Evolutionary conservation across 441 rosid genomes (phyloP), one percentile per base, ranked within the genome.

Genomic region (Sinapis alba): DNA sequence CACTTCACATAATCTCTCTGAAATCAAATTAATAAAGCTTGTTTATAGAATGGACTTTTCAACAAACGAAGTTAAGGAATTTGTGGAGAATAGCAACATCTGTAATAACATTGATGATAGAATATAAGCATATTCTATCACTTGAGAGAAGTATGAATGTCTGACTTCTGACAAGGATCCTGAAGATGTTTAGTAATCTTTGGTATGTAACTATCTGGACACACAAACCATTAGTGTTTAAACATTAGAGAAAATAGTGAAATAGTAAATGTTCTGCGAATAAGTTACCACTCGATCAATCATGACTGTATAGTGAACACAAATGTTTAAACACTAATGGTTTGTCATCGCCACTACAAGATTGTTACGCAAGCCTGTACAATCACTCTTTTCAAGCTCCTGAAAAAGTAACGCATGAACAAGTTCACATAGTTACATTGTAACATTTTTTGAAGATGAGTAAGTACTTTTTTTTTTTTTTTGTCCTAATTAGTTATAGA

Each of bases 1-100:
- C 99, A 92, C 86, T 94, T 90, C 66, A 94, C 98, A 19, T 92
- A 94, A 84, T 92, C 99, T 85, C 97, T 88, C 99, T 94, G 82
- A 69, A 15, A 65, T 12, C 27, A 32, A 18, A 45, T 76, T 45
- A 79, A 72, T 41, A 61, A 62, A 71, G 24, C 59, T 16, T 43
- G n/a, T 8, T 51, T 69, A 50, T 19, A 11, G 32, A 56, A 1
- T 13, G 8, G 18, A 45, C 11, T 56, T 60, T 20, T 66, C 47
- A 71, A 64, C 7, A 57, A 23, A 7, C 6, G 23, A 24, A 63
- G 32, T n/a, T 27, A 28, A 18, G 13, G 62, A 71, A 61, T 57
- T 21, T 26, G 16, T 60, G 15, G 57, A 69, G 78, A 26, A 21
- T 60, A 66, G 38, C 28, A 32, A 61, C 68, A 90, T 97, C 94